Base-by-base conservation (phyloP, 2,329 filamentous ascomycete genomes). In the Emergomyces pasteurianus region DNA sequence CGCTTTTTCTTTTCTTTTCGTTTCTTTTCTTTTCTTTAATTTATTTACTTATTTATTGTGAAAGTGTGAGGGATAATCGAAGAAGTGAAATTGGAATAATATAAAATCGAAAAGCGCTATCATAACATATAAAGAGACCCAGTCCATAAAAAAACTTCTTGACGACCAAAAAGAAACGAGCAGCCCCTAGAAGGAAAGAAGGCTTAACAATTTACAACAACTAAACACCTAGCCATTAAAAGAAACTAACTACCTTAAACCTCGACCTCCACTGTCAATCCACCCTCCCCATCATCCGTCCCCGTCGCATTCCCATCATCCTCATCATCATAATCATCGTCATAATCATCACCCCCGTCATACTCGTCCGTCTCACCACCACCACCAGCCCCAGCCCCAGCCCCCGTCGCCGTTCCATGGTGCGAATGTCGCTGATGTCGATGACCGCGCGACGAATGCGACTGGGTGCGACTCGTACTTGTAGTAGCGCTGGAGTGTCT, bases 341-440 rank as follows among this genome's bases (percentile, higher is more conserved):
- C 49, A 55, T 61, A 56, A 55, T 55, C 53, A 56, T 61, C 61
- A 38, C 63, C 63, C 7, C 54, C 62, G 58, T 65, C 62, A 58
- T 66, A 65, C 38, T 58, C 62, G 49, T 61, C 61, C 46, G 42
- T 55, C 43, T 50, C 60, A 21, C 23, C 50, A 12, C 21, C 42
- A 3, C 81, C 80, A 61, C 83, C 79, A 63, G 52, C 12, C n/a
- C 53, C n/a, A 3, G 81, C 80, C 61, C 83, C 79, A 63, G 52
- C 12, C n/a, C 53, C n/a, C 6, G 81, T 80, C 61, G 83, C 79
- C 63, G 52, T 14, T 16, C 54, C 54, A 5, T 23, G 34, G 18
- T 21, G 21, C 16, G 38, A 57, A 28, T 31, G 28, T 7, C 42
- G 56, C n/a, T 42, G 54, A 18, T 60, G 60, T 9, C 31, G 52